Evolutionary conservation across 768 basidiomycete species (phyloP), one percentile per base, ranked within the genome.

Genomic region (Lepiota venenata): DNA sequence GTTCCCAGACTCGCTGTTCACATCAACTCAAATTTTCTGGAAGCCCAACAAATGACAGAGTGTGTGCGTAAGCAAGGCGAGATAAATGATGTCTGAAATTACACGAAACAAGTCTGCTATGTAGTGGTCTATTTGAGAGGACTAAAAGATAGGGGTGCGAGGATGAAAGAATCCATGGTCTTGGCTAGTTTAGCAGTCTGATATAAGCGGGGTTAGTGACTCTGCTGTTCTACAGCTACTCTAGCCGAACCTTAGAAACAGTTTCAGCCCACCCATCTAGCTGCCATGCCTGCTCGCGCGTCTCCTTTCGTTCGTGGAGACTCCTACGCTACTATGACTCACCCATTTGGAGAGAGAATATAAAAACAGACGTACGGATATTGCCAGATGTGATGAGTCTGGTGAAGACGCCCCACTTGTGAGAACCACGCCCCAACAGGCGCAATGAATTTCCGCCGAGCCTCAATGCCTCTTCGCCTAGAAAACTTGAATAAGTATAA

Each of bases 361-460:
- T 14, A 51, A 18, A 42, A 29, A 4, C 46, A 22, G 56, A 79
- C 86, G 66, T 63, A 93, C 91, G 86, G 85, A 67, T 96, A 96
- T 71, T 98, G 95, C 96, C 96, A 98, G 73, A 98, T 82, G 71
- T 98, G 96, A 66, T 98, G 91, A 7, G 97, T 96, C 60, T 91
- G 81, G 64, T 92, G 88, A 50, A 92, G 74, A 45, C 87, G 80
- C 48, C 91, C 91, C 44, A 91, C 77, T 68, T 93, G 91, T 52
- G 89, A 88, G 71, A 91, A 95, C 91, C 91, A 93, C n/a, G 90
- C 89, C 25, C 91, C 93, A 11, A 91, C 82, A 41, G 91, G 95
- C 54, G 82, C 82, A 51, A 96, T 87, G 64, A 89, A 89, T 67
- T 88, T 85, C 57, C 87, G 80, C 47, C 97, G 84, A 10, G 97